phyloP scores from a whole-genome alignment of 371 early-diverging fungal genomes.

The Rhizopus delemar region DNA sequence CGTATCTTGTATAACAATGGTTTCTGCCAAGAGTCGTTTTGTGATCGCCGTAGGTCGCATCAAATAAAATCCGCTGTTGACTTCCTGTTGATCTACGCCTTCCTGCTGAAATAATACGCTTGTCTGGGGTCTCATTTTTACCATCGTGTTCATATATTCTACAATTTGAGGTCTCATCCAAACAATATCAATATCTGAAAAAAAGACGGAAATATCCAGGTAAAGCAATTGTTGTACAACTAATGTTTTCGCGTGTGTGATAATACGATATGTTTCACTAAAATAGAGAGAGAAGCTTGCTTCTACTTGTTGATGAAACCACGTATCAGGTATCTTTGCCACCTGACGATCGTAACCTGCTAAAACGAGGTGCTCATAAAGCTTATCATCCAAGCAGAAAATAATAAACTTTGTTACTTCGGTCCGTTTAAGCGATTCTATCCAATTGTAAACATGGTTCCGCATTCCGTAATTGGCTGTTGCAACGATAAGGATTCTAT shows the following conservation, averaged over 20 bases:
- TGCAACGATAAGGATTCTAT: slow-evolving; percentile 43
- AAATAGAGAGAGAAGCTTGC: slow-evolving; percentile 46
- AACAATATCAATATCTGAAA: slow-evolving; percentile 46
- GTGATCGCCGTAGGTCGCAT: slow-evolving; percentile 39
- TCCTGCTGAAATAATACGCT: slow-evolving; percentile 46
- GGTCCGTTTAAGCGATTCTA: slow-evolving; percentile 42
- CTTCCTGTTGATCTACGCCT: slow-evolving; percentile 30
- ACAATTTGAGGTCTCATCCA: slow-evolving; percentile 39
- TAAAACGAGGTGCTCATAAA: slow-evolving; percentile 31
- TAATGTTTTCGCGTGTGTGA: slow-evolving; percentile 43
- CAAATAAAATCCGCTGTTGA: slow-evolving; percentile 45
- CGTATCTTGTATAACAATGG: slow-evolving; percentile 39
- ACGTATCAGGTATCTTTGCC: slow-evolving; percentile 34
- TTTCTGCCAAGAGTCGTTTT: slow-evolving; percentile 38
- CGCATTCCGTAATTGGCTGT: slow-evolving; percentile 53
- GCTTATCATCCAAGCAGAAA: slow-evolving; percentile 46
- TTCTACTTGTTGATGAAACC: slow-evolving; percentile 45
- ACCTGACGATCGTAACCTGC: slow-evolving; percentile 40
- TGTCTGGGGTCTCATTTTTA: slow-evolving; percentile 38
- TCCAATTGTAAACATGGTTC: slow-evolving; percentile 53
- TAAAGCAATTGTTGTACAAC: slow-evolving; percentile 47
- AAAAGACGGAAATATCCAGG: slow-evolving; percentile 40
- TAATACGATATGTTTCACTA: slow-evolving; percentile 39
- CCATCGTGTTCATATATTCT: slow-evolving; percentile 30
- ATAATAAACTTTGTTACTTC: slow-evolving; percentile 41